Evolutionary conservation across 2,329 filamentous ascomycete species (phyloP), one percentile per base, ranked within the genome.

Genomic region (Diaporthe ilicicola): DNA sequence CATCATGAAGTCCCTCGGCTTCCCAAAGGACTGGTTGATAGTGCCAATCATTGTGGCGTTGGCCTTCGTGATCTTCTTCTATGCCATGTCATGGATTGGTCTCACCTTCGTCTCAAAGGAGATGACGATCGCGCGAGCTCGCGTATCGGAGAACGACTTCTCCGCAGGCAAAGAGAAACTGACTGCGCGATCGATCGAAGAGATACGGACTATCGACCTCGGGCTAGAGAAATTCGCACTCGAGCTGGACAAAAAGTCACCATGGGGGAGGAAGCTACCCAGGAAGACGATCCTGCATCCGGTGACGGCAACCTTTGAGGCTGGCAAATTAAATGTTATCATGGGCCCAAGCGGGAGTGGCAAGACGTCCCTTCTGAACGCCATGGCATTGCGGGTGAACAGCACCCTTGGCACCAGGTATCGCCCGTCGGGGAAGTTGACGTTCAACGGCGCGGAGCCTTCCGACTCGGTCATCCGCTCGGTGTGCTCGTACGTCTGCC

Each of bases 271-370:
- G 75, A 89, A 82, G 70, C 73, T 87, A 1, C 85, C 86, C 0
- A 83, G 80, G 1, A 89, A 88, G 77, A 85, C 81, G 0, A 94
- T 95, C 13, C 81, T 95, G 17, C 86, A 91, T 68, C 91, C 91
- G 0, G 85, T 94, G 15, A 90, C 86, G 1, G 84, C 91, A 0
- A 89, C 87, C 0, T 94, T 95, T 74, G 85, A 89, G 56, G 88
- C 93, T 0, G 92, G 92, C 0, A 83, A 87, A 17, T 78, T 95
- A 17, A 94, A 94, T 73, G 87, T 94, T 29, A 93, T 95, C 74
- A 94, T 94, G 92, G 93, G 93, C 0, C 93, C 93, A 0, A 94
- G 92, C 0, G 93, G 93, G 0, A 92, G 89, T 55, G 93, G 93
- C 1, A 95, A 95, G 79, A 94, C 92, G 0, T 92, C 91, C 0